Evolutionary conservation across 345 rosid genomes (phyloP).

Genomic region (Erucastrum elatum): DNA sequence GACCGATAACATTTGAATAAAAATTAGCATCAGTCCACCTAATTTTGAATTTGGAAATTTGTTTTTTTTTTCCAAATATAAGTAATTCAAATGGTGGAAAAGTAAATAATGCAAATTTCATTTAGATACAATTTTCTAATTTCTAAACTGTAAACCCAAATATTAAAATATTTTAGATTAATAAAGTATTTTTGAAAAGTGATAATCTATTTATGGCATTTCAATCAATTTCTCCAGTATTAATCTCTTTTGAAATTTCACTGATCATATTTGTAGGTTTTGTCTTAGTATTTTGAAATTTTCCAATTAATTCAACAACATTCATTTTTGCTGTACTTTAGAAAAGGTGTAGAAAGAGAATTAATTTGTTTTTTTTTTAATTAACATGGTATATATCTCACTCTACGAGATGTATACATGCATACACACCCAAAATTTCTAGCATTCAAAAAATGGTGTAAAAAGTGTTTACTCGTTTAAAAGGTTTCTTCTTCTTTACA

Average conservation of each 20-base stretch:
- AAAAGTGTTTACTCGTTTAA: too few species aligned
- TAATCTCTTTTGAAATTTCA: too few species aligned
- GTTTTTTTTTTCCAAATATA: not conserved
- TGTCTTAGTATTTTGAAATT: too few species aligned
- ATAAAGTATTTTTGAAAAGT: too few species aligned
- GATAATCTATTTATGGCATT: too few species aligned
- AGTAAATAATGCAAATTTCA: not conserved
- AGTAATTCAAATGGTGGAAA: not conserved
- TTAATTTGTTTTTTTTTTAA: too few species aligned
- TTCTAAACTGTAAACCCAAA: too few species aligned
- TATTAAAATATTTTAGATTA: too few species aligned
- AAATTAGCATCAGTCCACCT: not conserved
- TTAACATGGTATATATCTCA: not conserved
- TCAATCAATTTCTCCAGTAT: too few species aligned
- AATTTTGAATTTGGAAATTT: not conserved
- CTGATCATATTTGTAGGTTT: not conserved
- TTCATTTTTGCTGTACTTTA: not conserved
- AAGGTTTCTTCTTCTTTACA: too few species aligned
- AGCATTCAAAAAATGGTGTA: too few species aligned
- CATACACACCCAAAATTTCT: not conserved
- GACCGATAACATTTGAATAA: not conserved
- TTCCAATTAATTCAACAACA: not conserved
- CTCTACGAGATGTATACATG: not conserved
- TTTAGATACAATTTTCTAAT: not conserved
- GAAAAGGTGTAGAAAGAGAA: not conserved